Evolutionary conservation across 1,139 yeast genomes (phyloP), one percentile per base, ranked within the genome.

Genomic region (Saccharomyces pastorianus): DNA sequence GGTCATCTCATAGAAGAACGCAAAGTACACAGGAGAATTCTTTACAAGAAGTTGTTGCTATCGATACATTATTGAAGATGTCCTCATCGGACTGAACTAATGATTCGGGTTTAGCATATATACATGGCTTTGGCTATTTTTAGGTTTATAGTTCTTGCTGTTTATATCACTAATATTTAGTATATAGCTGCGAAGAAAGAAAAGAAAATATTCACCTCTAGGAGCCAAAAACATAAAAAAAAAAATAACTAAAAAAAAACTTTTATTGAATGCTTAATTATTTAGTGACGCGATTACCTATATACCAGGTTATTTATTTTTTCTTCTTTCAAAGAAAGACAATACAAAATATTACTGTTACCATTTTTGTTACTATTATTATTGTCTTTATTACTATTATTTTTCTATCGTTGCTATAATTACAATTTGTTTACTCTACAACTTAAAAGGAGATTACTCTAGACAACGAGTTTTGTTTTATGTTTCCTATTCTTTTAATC

Each of bases 401-500:
- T 38, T 9, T 38, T 38, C 20, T 17, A 32, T n/a, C n/a, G 7
- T n/a, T 29, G 32, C n/a, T 29, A 29, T 29, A n/a, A 34, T 34
- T 34, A 14, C 11, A 34, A 14, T 3, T 5, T 8, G 17, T 34
- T 34, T 17, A 5, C 42, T 17, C 25, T 38, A 38, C 44, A 20
- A 38, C 25, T 4, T 20, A 20, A 17, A n/a, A 7, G 23, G 6
- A 34, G 42, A 34, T 14, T 8, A 14, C 13, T 14, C 23, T 6
- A 38, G 25, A 38, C 8, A 11, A 9, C 32, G n/a, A 13, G 8
- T 26, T 26, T 26, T 29, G 9, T 8, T 13, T 27, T n/a, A 14
- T 34, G 41, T 11, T 51, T 17, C 11, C 29, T 26, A 26, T 20
- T 20, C 23, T 42, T 42, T 63, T 76, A 88, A 71, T 89, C 96